Percentiles rank a stretch among this genome's conserved stretches.
Conservation (phyloP, 1,139 yeast species). For the Suhomyces ambrosiae region DNA sequence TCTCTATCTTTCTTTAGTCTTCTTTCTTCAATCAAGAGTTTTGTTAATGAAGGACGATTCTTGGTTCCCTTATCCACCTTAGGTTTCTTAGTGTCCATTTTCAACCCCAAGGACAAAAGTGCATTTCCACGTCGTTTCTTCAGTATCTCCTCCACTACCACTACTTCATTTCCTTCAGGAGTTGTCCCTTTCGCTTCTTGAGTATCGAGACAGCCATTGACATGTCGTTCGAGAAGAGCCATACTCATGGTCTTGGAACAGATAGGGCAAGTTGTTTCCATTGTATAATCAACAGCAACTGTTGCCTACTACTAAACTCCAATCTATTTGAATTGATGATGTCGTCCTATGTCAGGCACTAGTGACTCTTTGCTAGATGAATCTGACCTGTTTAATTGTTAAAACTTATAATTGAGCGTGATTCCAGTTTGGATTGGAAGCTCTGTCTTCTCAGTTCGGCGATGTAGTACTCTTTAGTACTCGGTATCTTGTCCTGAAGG, state of each 20-base stretch:
- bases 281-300: neutral
- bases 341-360: too few relatives aligned
- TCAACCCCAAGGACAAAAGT: slow-evolving; percentile 35
- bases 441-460: too few relatives aligned
- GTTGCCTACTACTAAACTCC: neutral
- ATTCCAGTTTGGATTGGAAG: too few relatives aligned
- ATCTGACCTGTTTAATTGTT: too few relatives aligned
- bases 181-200: slow-evolving; percentile 15
- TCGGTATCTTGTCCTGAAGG: too few relatives aligned
- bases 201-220: slow-evolving; percentile 39
- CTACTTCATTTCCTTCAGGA: slow-evolving; percentile 9
- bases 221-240: slow-evolving; percentile 40
- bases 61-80: slow-evolving; percentile 11
- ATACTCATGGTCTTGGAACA: slow-evolving; percentile 31
- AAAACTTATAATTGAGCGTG: too few relatives aligned
- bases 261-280: slow-evolving; percentile 37
- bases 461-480: too few relatives aligned
- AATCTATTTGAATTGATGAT: neutral
- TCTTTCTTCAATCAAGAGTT: slow-evolving; percentile 13
- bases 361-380: too few relatives aligned
- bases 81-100: slow-evolving; percentile 28
- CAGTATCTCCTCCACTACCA: slow-evolving; percentile 7
- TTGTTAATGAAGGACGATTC: slow-evolving; percentile 13
- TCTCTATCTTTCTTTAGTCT: slow-evolving; percentile 3
- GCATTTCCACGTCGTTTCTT: slow-evolving; percentile 19